These are phyloP conservation scores for Clarkia xantiana DNA, from an alignment of 345 rosid genomes.

Conservation along the genomic window DNA sequence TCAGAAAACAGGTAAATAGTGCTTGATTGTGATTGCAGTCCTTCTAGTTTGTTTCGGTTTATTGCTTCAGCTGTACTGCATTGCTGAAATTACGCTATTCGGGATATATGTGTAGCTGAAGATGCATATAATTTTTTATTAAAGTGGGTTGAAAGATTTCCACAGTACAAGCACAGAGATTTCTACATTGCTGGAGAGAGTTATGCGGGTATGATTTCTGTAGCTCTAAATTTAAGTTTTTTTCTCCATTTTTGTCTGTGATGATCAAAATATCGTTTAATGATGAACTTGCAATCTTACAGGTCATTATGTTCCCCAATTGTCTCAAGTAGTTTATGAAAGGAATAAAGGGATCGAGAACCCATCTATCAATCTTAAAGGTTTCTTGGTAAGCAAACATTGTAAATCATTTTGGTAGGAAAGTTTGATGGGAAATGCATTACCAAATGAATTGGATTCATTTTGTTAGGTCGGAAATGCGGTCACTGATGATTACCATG, in stretches of 20 bases:
- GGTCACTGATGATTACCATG: slow-evolving; percentile 84
- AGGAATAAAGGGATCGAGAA: slow-evolving; percentile 8
- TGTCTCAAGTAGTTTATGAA: slow-evolving; percentile 14
- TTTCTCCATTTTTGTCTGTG: neutral
- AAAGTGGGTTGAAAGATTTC: slow-evolving; percentile 24
- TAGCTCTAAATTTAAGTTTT: neutral
- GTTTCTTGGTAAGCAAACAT: slow-evolving; percentile 10
- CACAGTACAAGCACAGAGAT: slow-evolving; percentile 13
- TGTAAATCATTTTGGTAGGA: too few relatives aligned
- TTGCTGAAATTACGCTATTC: neutral
- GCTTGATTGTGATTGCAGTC: neutral
- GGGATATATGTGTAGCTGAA: slow-evolving; percentile 6
- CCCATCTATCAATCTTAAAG: slow-evolving; percentile 16
- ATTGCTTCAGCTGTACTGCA: neutral
- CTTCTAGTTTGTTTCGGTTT: too few relatives aligned
- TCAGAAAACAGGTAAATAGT: slow-evolving; percentile 52
- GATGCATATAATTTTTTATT: slow-evolving; percentile 15
- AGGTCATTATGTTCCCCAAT: slow-evolving; percentile 25
- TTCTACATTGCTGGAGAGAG: slow-evolving; percentile 21
- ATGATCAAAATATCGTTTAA: neutral
- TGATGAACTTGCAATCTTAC: neutral
- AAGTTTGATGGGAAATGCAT: too few relatives aligned
- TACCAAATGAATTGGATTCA: neutral
- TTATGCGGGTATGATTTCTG: slow-evolving; percentile 12
- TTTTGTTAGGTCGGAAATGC: slow-evolving; percentile 74